Evolutionary conservation across 441 rosid species (phyloP), one percentile per base, ranked within the genome.

Genomic region (Oxalis stricta): DNA sequence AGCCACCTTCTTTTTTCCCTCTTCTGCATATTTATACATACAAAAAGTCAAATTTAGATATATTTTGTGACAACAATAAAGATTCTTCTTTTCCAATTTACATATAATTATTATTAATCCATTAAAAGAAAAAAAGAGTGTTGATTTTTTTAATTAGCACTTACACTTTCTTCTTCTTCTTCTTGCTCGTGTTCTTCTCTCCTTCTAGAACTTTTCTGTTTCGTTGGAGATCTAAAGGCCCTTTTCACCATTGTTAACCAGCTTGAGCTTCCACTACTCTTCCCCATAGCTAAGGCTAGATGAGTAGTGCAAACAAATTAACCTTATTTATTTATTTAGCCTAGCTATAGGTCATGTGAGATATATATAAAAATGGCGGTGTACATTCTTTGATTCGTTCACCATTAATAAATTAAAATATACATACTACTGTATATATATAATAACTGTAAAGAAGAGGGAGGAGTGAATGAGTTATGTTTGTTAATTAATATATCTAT

Each of bases 161-260:
- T 37, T 61, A 50, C 23, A 50, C 62, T 18, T 59, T 51, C 51
- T 37, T 61, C 55, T 30, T 56, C 62, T 18, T 59, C 44, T n/a
- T 44, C 64, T 10, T 22, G 64, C 18, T 48, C 68, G 15, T 44
- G 55, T n/a, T 58, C 64, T 30, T 66, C 64, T 44, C 63, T 53
- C 47, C 63, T 60, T 45, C 61, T 44, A 54, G 54, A 26, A 28
- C 42, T 55, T 52, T 41, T 37, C 18, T 48, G 59, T 38, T 60
- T 60, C 14, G 48, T 41, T 19, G 60, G 65, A 38, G 65, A 60
- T 29, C 47, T 37, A 13, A 61, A 51, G n/a, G 54, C 67, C 32
- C 56, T 61, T 56, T 51, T 56, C 54, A 61, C 62, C 9, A 39
- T 18, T 4, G 54, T 23, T 26, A 61, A 19, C 67, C 67, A 61